Evolutionary conservation across 176 grass and related monocot genomes (phyloP).

Genomic region (Lolium multiflorum): DNA sequence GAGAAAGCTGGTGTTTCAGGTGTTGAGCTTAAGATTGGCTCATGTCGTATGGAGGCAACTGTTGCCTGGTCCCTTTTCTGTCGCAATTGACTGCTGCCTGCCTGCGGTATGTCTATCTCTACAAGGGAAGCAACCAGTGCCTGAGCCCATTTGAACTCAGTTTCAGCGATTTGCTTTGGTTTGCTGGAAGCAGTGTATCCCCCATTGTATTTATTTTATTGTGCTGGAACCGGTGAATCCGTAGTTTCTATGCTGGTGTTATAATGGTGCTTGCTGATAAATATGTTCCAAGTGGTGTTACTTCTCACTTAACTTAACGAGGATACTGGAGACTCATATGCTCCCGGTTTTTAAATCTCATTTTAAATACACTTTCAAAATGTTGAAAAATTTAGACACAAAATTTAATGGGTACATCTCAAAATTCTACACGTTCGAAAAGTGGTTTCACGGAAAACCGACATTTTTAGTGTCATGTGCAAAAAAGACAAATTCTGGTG

Average conservation of each 20-base stretch:
- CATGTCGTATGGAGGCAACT: background rate
- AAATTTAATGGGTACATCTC: no score
- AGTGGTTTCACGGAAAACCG: no score
- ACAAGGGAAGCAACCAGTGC: background rate
- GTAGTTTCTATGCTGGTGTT: background rate
- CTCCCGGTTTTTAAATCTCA: no score
- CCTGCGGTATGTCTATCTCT: background rate
- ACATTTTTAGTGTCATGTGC: no score
- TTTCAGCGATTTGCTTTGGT: background rate
- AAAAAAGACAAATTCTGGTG: no score
- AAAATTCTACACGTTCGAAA: no score
- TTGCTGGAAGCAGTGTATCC: background rate
- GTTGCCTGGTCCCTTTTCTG: constrained; percentile 9
- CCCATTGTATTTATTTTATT: background rate
- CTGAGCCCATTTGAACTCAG: background rate
- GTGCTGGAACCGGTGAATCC: background rate
- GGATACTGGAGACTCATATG: background rate
- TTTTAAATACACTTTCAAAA: background rate
- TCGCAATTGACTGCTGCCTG: background rate
- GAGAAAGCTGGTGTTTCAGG: background rate
- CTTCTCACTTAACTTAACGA: background rate
- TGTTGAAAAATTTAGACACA: no score
- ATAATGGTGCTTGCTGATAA: background rate
- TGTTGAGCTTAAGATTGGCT: background rate
- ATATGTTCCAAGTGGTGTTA: background rate